These are phyloP conservation scores for Verticillium tricorpus DNA, from an alignment of 2,329 filamentous ascomycete genomes.

Conservation along the genomic window DNA sequence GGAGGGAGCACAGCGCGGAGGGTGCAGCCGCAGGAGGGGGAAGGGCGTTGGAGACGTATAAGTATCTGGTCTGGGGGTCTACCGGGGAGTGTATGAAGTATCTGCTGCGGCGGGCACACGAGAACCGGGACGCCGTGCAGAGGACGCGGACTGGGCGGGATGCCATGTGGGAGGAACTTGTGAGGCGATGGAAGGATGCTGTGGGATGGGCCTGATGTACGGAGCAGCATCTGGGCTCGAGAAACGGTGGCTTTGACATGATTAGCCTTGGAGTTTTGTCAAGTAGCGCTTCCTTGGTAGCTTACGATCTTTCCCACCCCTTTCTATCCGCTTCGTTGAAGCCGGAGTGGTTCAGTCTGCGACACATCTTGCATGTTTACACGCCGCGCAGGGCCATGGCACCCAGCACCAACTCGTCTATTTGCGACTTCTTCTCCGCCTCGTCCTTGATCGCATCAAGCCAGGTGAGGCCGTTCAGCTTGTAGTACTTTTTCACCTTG, in stretches of 20 bases:
- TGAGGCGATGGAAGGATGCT: conserved; percentile 44
- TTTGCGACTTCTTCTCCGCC: conserved; percentile 41
- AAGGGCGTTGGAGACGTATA: conserved; percentile 43
- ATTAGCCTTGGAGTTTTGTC: neutral
- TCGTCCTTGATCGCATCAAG: conserved; percentile 41
- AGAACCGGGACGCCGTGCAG: conserved; percentile 68
- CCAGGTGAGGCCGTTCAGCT: conserved; percentile 61
- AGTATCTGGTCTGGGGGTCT: conserved; percentile 67
- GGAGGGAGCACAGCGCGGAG: conserved; percentile 7
- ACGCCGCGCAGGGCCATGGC: conserved; percentile 71
- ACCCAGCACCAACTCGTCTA: conserved; percentile 67
- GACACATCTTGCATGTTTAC: neutral
- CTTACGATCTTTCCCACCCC: neutral
- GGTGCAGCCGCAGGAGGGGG: neutral
- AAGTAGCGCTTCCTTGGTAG: neutral
- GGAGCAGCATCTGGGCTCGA: neutral
- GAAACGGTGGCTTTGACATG: neutral
- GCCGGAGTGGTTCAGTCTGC: neutral
- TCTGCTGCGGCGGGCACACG: conserved; percentile 54
- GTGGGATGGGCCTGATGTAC: conserved; percentile 27
- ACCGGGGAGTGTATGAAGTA: conserved; percentile 85
- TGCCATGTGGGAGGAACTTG: conserved; percentile 59
- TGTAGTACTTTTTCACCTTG: conserved; percentile 81
- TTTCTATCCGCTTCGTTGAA: neutral
- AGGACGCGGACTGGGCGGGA: conserved; percentile 57